Percentiles rank a stretch among this genome's conserved stretches.
Evolutionary conservation across 352 stramenopile species (phyloP).

Genomic region (Phytopythium mirpurense): DNA sequence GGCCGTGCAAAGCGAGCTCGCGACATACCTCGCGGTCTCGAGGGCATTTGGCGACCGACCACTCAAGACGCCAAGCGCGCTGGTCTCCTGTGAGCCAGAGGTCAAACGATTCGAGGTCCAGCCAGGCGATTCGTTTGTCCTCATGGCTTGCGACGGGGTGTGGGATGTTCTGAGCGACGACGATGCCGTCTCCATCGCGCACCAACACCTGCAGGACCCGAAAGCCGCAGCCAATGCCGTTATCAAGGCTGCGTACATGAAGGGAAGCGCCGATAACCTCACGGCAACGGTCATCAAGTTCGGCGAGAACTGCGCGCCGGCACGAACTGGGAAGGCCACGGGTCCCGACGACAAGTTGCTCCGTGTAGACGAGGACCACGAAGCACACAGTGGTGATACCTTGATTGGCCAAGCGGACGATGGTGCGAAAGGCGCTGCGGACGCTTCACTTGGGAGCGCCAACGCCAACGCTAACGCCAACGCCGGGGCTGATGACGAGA

Average conservation of each 20-base stretch:
- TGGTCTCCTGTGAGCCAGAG: constrained; percentile 55
- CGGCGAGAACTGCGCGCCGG: not conserved
- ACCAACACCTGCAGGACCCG: constrained; percentile 29
- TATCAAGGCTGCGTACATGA: constrained; percentile 47
- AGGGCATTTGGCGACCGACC: constrained; percentile 53
- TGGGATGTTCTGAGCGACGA: constrained; percentile 64
- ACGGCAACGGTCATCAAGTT: constrained; percentile 35
- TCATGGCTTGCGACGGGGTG: constrained; percentile 57
- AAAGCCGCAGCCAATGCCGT: constrained; percentile 43
- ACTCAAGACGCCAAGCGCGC: constrained; percentile 35
- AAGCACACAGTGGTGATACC: constrained; percentile 2
- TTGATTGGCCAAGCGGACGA: not conserved
- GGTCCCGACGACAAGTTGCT: not conserved
- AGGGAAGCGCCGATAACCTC: constrained; percentile 51
- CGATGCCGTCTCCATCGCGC: constrained; percentile 42
- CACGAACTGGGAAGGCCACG: not conserved
- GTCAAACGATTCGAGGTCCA: constrained; percentile 28
- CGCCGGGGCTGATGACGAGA: constrained; percentile 23
- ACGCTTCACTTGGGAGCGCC: too few relatives aligned
- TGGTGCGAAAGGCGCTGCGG: too few relatives aligned
- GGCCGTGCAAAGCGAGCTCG: constrained; percentile 17
- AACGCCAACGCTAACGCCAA: not conserved
- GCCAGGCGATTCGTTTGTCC: constrained; percentile 42
- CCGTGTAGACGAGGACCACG: constrained; percentile 2
- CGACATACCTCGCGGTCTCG: constrained; percentile 50